These are phyloP conservation scores for Carnegiea gigantea DNA, from an alignment of 179 eudicot species.

Conservation along the genomic window DNA sequence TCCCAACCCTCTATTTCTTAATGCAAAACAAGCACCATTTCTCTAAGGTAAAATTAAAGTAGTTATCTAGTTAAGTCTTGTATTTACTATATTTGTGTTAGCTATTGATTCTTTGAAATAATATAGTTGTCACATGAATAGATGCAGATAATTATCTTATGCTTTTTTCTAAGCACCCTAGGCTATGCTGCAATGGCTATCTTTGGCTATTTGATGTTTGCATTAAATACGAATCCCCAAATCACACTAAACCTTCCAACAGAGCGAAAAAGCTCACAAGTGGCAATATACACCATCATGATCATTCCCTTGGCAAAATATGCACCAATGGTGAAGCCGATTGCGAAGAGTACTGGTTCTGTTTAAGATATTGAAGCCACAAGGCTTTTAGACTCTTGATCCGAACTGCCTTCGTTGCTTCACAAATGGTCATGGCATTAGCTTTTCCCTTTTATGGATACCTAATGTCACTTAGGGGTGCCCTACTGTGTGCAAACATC, in stretches of 20 bases:
- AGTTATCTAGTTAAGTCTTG: too few species aligned
- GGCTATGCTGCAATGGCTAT: conserved; percentile 58
- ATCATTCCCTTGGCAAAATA: conserved; percentile 62
- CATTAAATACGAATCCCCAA: conserved; percentile 44
- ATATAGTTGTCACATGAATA: neutral
- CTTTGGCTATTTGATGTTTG: conserved; percentile 72
- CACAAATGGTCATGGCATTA: conserved; percentile 50
- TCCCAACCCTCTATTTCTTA: conserved; percentile 68
- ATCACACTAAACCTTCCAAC: conserved; percentile 57
- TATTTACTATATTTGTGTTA: neutral
- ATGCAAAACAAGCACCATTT: conserved; percentile 58
- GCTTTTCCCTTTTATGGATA: conserved; percentile 53
- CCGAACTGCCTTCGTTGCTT: conserved; percentile 41
- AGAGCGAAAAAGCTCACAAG: conserved; percentile 39
- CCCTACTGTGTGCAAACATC: conserved; percentile 48
- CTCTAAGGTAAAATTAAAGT: conserved; percentile 41
- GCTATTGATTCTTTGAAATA: neutral
- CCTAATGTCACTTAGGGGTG: conserved; percentile 68
- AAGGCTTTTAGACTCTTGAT: conserved; percentile 31
- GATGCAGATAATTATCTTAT: conserved; percentile 47
- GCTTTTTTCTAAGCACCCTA: conserved; percentile 53
- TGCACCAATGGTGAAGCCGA: conserved; percentile 59
- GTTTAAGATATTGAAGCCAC: neutral
- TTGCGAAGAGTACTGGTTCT: conserved; percentile 39
- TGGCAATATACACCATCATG: conserved; percentile 64